A percentile compares a stretch with the other conserved stretches of the same genome.
These are phyloP conservation scores for Oemleria cerasiformis DNA, from an alignment of 306 rosid species.

Conservation along the genomic window DNA sequence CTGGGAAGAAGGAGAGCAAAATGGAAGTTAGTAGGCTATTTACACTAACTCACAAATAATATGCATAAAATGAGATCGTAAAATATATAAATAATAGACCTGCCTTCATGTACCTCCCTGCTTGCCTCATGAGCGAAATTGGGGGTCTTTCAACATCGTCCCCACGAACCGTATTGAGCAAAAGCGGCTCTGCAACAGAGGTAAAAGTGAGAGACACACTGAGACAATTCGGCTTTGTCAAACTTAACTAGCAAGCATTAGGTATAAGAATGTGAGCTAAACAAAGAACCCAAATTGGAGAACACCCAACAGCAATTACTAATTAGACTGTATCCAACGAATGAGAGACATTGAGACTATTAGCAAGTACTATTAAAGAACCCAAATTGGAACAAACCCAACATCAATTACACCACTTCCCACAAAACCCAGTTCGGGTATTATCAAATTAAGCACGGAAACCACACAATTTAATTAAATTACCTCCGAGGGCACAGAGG, in stretches of 20 bases:
- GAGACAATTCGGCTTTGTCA: neutral
- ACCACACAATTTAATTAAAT: neutral
- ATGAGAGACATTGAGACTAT: neutral
- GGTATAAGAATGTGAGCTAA: neutral
- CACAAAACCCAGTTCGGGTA: conserved; percentile 2
- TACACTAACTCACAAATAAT: neutral
- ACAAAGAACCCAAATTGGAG: neutral
- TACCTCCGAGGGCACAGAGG: conserved; percentile 68
- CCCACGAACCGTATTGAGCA: conserved; percentile 86
- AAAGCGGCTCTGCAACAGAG: conserved; percentile 59
- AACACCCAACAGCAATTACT: neutral
- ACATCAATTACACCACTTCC: neutral
- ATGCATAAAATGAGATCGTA: conserved; percentile 10
- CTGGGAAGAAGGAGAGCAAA: conserved; percentile 2
- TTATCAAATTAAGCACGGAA: neutral
- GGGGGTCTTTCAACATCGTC: conserved; percentile 89
- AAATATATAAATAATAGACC: conserved; percentile 38
- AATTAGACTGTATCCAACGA: neutral
- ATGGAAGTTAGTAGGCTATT: conserved; percentile 13
- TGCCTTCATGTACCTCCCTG: conserved; percentile 99
- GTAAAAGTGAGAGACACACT: conserved; percentile 10
- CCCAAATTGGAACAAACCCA: neutral
- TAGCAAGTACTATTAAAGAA: neutral
- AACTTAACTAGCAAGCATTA: neutral
- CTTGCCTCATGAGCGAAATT: conserved; percentile 99